A percentile compares a stretch with the other conserved stretches of the same genome.
phyloP scores from a whole-genome alignment of 371 early-diverging fungal genomes.

The Mucor indicus region DNA sequence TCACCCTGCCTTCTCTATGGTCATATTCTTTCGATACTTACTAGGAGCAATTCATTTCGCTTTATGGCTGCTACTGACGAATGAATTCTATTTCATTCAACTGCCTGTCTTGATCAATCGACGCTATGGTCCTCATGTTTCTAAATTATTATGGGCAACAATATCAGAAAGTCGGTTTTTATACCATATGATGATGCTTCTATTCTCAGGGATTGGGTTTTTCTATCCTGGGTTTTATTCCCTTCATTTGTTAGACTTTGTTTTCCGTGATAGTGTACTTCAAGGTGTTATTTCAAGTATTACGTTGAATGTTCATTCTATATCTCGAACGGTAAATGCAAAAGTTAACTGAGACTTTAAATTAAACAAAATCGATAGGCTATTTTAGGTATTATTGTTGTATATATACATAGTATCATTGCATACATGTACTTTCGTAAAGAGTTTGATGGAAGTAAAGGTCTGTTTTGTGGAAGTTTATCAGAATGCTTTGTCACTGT shows the following conservation, averaged over 20 bases:
- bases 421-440: constrained; percentile 50
- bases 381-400: constrained; percentile 48
- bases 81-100: constrained; percentile 53
- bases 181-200: constrained; percentile 40
- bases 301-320: constrained; percentile 51
- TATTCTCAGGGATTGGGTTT: constrained; percentile 40
- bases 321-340: constrained; percentile 42
- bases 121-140: constrained; percentile 8
- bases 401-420: constrained; percentile 54
- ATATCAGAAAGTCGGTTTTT: constrained; percentile 29
- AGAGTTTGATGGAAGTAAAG: constrained; percentile 44
- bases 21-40: constrained; percentile 6
- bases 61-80: constrained; percentile 40
- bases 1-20: not conserved
- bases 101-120: constrained; percentile 51
- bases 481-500: constrained; percentile 51
- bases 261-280: constrained; percentile 55
- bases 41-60: constrained; percentile 32
- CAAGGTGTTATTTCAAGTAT: constrained; percentile 62
- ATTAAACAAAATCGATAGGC: constrained; percentile 22
- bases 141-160: constrained; percentile 19
- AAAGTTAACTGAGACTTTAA: too few species aligned
- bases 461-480: constrained; percentile 48
- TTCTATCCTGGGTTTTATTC: constrained; percentile 44
- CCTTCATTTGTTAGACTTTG: constrained; percentile 53